These are phyloP conservation scores for Cryphonectria carpinicola DNA, from an alignment of 2,329 filamentous ascomycete species.

Conservation along the genomic window DNA sequence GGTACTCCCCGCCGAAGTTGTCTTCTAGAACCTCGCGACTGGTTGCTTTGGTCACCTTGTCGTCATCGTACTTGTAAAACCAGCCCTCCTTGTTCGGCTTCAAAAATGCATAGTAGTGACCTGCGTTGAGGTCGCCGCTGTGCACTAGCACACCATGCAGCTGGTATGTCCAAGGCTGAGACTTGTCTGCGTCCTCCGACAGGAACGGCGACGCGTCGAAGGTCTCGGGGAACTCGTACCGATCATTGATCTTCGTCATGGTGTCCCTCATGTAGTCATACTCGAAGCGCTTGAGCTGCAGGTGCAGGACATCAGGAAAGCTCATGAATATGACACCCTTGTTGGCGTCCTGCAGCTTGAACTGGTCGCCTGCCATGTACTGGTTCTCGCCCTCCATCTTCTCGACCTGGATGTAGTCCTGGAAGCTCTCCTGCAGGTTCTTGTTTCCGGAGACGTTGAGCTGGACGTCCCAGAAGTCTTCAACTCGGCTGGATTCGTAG, in stretches of 20 bases:
- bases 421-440: slow-evolving; percentile 90
- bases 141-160: slow-evolving; percentile 95
- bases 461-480: slow-evolving; percentile 99
- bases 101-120: slow-evolving; percentile 97
- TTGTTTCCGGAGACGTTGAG: slow-evolving; percentile 95
- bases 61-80: slow-evolving; percentile 98
- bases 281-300: slow-evolving; percentile 96
- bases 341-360: slow-evolving; percentile 92
- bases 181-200: slow-evolving; percentile 81
- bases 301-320: slow-evolving; percentile 90
- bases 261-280: slow-evolving; percentile 95
- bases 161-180: slow-evolving; percentile 89
- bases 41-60: slow-evolving; percentile 93
- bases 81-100: slow-evolving; percentile 91
- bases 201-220: slow-evolving; percentile 88
- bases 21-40: slow-evolving; percentile 91
- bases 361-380: slow-evolving; percentile 88
- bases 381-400: slow-evolving; percentile 98
- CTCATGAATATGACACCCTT: slow-evolving; percentile 97
- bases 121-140: slow-evolving; percentile 94
- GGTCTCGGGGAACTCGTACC: slow-evolving; percentile 84
- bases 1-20: slow-evolving; percentile 92
- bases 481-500: slow-evolving; percentile 92
- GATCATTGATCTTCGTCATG: slow-evolving; percentile 98
- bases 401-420: slow-evolving; percentile 94